These are phyloP conservation scores for Vaccinium myrtillus DNA, from an alignment of 148 eudicot genomes.

Conservation along the genomic window DNA sequence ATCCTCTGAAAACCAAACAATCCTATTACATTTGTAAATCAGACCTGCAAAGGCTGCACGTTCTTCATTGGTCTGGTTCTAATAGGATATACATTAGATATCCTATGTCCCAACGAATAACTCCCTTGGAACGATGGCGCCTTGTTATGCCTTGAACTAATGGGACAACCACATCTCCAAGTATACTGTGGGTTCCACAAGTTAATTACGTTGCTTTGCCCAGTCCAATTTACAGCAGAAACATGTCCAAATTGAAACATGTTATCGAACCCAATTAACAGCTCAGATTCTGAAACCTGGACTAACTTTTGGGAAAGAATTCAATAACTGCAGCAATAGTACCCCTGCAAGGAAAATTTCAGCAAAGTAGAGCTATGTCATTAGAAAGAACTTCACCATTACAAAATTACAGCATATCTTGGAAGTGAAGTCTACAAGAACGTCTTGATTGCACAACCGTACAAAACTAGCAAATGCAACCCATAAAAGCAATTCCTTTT, in stretches of 20 bases:
- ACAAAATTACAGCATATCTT: background rate
- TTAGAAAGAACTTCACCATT: background rate
- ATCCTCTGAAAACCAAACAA: background rate
- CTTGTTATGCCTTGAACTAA: slow-evolving; percentile 14
- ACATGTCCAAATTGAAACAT: slow-evolving; percentile 53
- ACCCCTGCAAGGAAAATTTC: background rate
- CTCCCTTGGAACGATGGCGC: slow-evolving; percentile 35
- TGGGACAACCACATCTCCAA: slow-evolving; percentile 18
- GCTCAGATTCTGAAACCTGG: background rate
- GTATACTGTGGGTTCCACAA: slow-evolving; percentile 28
- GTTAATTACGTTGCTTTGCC: slow-evolving; percentile 23
- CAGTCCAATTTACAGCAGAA: slow-evolving; percentile 37
- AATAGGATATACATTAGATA: slow-evolving; percentile 17
- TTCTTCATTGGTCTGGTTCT: slow-evolving; percentile 26
- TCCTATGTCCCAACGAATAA: slow-evolving; percentile 35
- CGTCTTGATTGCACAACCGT: background rate
- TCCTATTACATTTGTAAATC: background rate
- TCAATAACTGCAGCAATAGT: slow-evolving; percentile 15
- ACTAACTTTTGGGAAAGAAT: background rate
- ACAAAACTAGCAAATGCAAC: background rate
- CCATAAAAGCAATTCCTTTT: background rate
- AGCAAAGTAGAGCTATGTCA: background rate
- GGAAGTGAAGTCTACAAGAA: background rate
- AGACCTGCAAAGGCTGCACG: slow-evolving; percentile 39
- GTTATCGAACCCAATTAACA: background rate